Conservation (phyloP, 192 early-diverging fungal genomes). For the Rhizoclosmatium globosum region DNA sequence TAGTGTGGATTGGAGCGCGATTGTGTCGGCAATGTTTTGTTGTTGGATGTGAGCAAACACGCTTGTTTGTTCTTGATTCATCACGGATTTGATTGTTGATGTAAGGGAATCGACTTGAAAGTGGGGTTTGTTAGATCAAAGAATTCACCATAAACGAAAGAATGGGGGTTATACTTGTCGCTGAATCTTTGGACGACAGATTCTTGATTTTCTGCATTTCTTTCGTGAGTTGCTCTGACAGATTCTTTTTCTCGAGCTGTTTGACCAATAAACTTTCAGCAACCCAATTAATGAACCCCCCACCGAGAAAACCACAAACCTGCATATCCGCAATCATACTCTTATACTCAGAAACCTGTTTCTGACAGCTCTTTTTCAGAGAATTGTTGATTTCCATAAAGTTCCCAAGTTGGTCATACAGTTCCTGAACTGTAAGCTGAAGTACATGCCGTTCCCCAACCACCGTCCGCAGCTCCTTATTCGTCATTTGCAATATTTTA, state of each 20-base stretch:
- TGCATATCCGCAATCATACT: slow-evolving; percentile 25
- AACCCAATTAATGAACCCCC: neutral
- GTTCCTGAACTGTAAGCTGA: slow-evolving; percentile 20
- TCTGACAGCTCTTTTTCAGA: slow-evolving; percentile 31
- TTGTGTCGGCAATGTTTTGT: slow-evolving; percentile 20
- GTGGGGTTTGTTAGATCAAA: neutral
- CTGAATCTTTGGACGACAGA: slow-evolving; percentile 28
- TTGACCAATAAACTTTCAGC: neutral
- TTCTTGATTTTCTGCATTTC: slow-evolving; percentile 19
- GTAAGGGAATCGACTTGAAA: slow-evolving; percentile 20
- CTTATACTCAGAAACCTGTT: slow-evolving; percentile 27
- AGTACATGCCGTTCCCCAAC: slow-evolving; percentile 18
- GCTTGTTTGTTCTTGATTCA: slow-evolving; percentile 6
- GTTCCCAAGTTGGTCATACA: slow-evolving; percentile 38
- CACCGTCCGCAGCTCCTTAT: slow-evolving; percentile 22
- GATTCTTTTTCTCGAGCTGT: neutral
- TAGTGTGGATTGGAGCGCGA: slow-evolving; percentile 17
- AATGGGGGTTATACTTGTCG: slow-evolving; percentile 1
- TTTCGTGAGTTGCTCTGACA: slow-evolving; percentile 10
- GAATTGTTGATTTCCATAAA: slow-evolving; percentile 40
- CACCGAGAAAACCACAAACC: slow-evolving; percentile 22
- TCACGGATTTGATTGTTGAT: slow-evolving; percentile 16
- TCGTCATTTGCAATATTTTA: slow-evolving; percentile 11
- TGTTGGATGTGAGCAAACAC: slow-evolving; percentile 17
- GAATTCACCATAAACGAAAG: neutral